Conservation (phyloP, 768 basidiomycete genomes). For the Lanmaoa rubissima region DNA sequence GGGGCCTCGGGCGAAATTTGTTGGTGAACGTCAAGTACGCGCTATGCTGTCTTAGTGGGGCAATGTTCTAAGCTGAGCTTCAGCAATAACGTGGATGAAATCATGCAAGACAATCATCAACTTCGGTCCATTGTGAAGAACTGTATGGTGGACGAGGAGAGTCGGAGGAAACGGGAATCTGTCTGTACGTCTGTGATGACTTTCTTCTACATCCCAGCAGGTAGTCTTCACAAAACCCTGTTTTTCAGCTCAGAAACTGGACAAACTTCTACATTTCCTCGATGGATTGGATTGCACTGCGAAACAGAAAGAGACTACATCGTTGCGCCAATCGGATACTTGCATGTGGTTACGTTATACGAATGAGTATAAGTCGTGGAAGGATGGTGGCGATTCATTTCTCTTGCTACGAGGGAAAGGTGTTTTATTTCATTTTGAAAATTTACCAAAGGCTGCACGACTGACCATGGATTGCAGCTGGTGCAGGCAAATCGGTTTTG, state of each 20-base stretch:
- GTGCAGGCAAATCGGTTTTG: no score
- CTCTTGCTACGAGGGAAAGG: conserved; percentile 20
- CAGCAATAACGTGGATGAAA: not conserved
- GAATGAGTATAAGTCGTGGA: conserved; percentile 1
- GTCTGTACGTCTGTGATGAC: no score
- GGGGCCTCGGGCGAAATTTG: no score
- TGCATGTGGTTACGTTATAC: conserved; percentile 8
- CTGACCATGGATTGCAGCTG: no score
- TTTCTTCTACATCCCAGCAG: no score
- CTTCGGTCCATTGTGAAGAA: no score
- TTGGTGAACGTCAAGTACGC: no score
- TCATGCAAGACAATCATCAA: not conserved
- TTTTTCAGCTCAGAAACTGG: not conserved
- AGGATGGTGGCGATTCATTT: not conserved
- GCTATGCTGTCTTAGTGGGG: no score
- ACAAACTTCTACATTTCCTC: not conserved
- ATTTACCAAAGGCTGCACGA: no score
- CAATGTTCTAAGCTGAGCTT: not conserved
- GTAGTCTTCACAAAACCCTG: no score
- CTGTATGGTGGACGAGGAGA: no score
- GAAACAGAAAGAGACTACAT: not conserved
- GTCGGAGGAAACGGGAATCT: no score
- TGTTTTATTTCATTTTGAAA: not conserved
- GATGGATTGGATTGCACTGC: not conserved
- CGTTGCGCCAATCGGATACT: conserved; percentile 3